These are phyloP conservation scores for Colletotrichum sp. DNA, from an alignment of 2,329 filamentous ascomycete species.

Conservation along the genomic window DNA sequence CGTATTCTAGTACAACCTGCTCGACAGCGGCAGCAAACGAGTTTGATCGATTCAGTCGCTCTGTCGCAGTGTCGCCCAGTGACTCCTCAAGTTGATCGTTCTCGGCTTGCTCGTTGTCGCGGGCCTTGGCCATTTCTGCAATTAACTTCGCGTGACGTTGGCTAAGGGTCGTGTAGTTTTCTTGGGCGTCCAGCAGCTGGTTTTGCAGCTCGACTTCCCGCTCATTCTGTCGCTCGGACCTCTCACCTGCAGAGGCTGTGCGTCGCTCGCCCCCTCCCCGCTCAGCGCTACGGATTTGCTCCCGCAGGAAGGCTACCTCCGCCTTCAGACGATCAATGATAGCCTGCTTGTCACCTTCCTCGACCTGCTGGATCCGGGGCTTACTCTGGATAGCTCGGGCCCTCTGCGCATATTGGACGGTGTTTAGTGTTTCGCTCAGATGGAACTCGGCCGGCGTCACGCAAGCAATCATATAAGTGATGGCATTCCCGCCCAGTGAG, in stretches of 20 bases:
- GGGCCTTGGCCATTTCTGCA: constrained; percentile 86
- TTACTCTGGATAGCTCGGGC: constrained; percentile 97
- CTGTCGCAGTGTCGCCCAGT: constrained; percentile 79
- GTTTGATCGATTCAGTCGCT: constrained; percentile 91
- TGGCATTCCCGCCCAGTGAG: constrained; percentile 93
- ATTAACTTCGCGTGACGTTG: constrained; percentile 95
- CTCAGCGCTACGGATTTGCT: constrained; percentile 90
- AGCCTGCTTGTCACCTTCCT: constrained; percentile 93
- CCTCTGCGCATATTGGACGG: constrained; percentile 94
- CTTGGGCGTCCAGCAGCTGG: constrained; percentile 88
- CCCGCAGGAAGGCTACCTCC: constrained; percentile 90
- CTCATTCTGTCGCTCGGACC: constrained; percentile 79
- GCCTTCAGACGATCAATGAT: constrained; percentile 92
- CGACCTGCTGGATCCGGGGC: constrained; percentile 91
- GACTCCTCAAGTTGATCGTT: constrained; percentile 66
- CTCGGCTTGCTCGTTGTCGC: constrained; percentile 70
- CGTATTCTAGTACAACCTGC: constrained; percentile 94
- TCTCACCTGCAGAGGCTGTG: constrained; percentile 62
- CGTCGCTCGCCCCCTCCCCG: constrained; percentile 62
- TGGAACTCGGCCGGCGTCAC: constrained; percentile 97
- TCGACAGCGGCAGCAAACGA: constrained; percentile 96
- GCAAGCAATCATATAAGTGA: constrained; percentile 99
- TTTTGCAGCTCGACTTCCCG: constrained; percentile 92
- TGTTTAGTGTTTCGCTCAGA: constrained; percentile 95
- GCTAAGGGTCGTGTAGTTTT: constrained; percentile 91